These are phyloP conservation scores for Amphirosellinia nigrospora DNA, from an alignment of 495 filamentous ascomycete species.

Conservation along the genomic window DNA sequence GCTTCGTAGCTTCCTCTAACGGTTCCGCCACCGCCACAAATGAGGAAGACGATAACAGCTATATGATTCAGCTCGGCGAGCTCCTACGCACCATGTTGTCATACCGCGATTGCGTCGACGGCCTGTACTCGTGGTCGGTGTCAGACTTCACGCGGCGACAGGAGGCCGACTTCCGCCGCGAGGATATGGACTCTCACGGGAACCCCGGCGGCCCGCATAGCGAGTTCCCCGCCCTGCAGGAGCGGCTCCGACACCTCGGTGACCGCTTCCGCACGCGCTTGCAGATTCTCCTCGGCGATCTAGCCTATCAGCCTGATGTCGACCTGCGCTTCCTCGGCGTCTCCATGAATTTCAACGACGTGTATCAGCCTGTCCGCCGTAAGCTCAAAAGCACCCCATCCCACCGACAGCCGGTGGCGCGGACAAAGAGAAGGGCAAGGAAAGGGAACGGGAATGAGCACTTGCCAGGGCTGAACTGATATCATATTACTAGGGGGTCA, in stretches of 20 bases:
- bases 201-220: slow-evolving; percentile 42
- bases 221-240: slow-evolving; percentile 76
- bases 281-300: slow-evolving; percentile 82
- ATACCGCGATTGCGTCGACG: slow-evolving; percentile 93
- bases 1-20: slow-evolving; percentile 46
- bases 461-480: neutral
- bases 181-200: slow-evolving; percentile 47
- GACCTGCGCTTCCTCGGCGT: slow-evolving; percentile 96
- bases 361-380: slow-evolving; percentile 77
- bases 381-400: slow-evolving; percentile 50
- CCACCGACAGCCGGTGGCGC: slow-evolving; percentile 12
- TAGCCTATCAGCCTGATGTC: slow-evolving; percentile 90
- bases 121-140: slow-evolving; percentile 90
- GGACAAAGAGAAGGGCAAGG: slow-evolving; percentile 27
- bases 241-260: slow-evolving; percentile 72
- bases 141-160: slow-evolving; percentile 92
- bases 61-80: slow-evolving; percentile 88
- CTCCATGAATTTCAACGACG: slow-evolving; percentile 99
- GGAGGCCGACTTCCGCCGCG: slow-evolving; percentile 75
- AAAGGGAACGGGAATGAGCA: slow-evolving; percentile 18
- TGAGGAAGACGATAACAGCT: slow-evolving; percentile 73
- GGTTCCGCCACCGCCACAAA: slow-evolving; percentile 46
- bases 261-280: slow-evolving; percentile 75
- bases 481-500: neutral
- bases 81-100: slow-evolving; percentile 92